Evolutionary conservation across 495 filamentous ascomycete species (phyloP).

Genomic region (Penicillium parvum): DNA sequence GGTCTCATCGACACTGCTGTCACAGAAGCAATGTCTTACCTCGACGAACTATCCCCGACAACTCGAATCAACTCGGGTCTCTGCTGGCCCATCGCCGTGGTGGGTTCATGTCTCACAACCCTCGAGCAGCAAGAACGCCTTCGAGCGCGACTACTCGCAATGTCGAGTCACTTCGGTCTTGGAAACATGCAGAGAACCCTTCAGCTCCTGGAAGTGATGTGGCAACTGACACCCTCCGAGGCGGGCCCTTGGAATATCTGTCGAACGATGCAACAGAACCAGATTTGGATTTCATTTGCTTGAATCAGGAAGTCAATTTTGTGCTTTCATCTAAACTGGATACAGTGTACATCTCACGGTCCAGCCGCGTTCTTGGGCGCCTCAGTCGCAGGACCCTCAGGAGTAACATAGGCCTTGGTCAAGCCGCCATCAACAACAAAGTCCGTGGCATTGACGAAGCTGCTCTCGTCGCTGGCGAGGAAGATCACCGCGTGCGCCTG

Average conservation of each 20-base stretch:
- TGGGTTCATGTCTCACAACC: conserved; percentile 28
- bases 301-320: conserved; percentile 4
- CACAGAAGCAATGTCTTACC: conserved; percentile 28
- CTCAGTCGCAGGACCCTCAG: conserved; percentile 67
- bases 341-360: not conserved
- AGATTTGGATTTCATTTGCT: conserved; percentile 42
- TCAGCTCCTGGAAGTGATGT: conserved; percentile 34
- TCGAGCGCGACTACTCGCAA: conserved; percentile 18
- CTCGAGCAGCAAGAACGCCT: conserved; percentile 21
- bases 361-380: conserved; percentile 60
- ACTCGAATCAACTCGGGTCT: conserved; percentile 36
- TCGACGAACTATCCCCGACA: conserved; percentile 22
- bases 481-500: conserved; percentile 90
- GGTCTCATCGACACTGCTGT: conserved; percentile 27
- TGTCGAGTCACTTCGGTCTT: conserved; percentile 30
- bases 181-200: conserved; percentile 38
- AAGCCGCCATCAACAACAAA: conserved; percentile 92
- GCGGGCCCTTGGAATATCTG: conserved; percentile 39
- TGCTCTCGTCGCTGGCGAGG: conserved; percentile 83
- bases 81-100: conserved; percentile 37
- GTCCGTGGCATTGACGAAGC: conserved; percentile 82
- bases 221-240: conserved; percentile 23
- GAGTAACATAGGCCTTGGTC: conserved; percentile 88
- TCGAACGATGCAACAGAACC: conserved; percentile 34
- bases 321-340: not conserved